A percentile compares a stretch with the other conserved stretches of the same genome.
Evolutionary conservation across 176 grass and related monocot species (phyloP).

Genomic region (Saccharum officinarum): DNA sequence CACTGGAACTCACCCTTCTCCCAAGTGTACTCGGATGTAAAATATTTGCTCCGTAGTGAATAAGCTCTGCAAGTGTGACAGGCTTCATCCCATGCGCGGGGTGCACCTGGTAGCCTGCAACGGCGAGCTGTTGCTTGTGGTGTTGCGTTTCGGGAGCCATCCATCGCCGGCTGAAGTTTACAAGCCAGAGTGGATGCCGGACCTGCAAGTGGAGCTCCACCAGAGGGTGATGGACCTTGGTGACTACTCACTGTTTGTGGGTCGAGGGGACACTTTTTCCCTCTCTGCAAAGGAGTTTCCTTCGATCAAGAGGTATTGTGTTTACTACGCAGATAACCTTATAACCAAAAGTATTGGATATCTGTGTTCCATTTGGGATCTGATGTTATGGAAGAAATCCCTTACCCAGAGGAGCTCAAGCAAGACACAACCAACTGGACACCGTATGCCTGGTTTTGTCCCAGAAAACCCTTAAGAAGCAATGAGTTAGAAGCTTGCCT

Average conservation of each 20-base stretch:
- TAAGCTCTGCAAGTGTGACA: background rate
- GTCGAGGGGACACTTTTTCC: background rate
- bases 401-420: background rate
- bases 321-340: no score
- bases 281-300: background rate
- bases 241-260: background rate
- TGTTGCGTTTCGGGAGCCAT: background rate
- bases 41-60: background rate
- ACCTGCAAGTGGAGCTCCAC: background rate
- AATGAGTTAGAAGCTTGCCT: background rate
- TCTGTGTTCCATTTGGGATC: no score
- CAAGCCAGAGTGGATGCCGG: background rate
- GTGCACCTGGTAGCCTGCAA: background rate
- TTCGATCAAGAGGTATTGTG: no score
- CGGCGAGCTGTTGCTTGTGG: background rate
- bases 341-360: no score
- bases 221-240: conserved; percentile 5
- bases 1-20: background rate
- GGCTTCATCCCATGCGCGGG: background rate
- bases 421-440: background rate
- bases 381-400: no score
- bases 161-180: background rate
- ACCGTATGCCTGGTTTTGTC: background rate
- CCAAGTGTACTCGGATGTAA: background rate
- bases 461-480: background rate